Conservation (phyloP, 192 early-diverging fungal species). For the Backusella parvicylindrica region DNA sequence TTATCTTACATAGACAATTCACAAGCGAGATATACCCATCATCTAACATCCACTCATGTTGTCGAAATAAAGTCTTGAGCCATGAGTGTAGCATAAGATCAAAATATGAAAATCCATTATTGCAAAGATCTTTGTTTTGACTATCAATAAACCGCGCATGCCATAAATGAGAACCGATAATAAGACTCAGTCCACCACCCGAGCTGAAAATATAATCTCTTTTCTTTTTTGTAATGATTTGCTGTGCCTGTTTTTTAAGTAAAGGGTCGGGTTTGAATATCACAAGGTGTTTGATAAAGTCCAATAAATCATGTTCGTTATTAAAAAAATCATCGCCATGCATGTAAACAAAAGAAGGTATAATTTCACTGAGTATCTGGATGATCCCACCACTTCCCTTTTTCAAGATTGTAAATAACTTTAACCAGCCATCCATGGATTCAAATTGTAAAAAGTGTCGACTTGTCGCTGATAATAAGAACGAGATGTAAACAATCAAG, state of each 20-base stretch:
- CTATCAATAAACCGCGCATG: slow-evolving; percentile 24
- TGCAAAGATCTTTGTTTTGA: slow-evolving; percentile 8
- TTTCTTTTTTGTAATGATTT: not conserved
- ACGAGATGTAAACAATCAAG: slow-evolving; percentile 33
- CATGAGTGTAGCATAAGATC: slow-evolving; percentile 31
- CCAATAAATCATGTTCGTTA: slow-evolving; percentile 6
- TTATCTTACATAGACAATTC: slow-evolving; percentile 15
- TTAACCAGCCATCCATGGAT: slow-evolving; percentile 37
- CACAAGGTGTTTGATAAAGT: slow-evolving; percentile 31
- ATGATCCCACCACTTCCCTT: slow-evolving; percentile 20
- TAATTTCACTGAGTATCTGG: slow-evolving; percentile 23
- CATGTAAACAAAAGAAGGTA: slow-evolving; percentile 35
- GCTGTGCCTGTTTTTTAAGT: slow-evolving; percentile 8
- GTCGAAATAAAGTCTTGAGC: slow-evolving; percentile 18
- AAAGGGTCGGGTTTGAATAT: slow-evolving; percentile 36
- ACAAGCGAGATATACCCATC: slow-evolving; percentile 7
- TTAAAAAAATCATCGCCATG: slow-evolving; percentile 37
- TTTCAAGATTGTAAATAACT: slow-evolving; percentile 33
- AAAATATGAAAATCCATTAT: slow-evolving; percentile 30
- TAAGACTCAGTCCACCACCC: slow-evolving; percentile 12
- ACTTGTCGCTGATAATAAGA: slow-evolving; percentile 37
- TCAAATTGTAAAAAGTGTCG: slow-evolving; percentile 42
- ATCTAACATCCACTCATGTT: slow-evolving; percentile 29
- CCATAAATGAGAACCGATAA: slow-evolving; percentile 31
- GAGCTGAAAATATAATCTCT: not conserved